A percentile compares a stretch with the other conserved stretches of the same genome.
These are phyloP conservation scores for Ceriops zippeliana DNA, from an alignment of 345 rosid genomes.

Conservation along the genomic window DNA sequence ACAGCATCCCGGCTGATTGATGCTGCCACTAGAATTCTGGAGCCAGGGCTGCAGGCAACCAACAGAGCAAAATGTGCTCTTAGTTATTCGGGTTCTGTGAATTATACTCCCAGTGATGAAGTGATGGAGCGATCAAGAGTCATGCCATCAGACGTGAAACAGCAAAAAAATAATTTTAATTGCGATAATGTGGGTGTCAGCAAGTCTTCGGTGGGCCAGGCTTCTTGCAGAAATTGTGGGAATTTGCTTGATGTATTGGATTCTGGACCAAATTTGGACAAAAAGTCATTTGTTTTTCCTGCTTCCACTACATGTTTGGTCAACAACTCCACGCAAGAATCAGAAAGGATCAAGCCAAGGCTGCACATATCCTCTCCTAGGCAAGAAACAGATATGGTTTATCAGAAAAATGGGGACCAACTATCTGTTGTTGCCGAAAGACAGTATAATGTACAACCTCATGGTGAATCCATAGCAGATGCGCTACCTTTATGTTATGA, in stretches of 20 bases:
- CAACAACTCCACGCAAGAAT: slow-evolving; percentile 20
- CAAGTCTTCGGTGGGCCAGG: slow-evolving; percentile 32
- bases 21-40: slow-evolving; percentile 82
- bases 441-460: slow-evolving; percentile 14
- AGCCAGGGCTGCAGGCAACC: slow-evolving; percentile 76
- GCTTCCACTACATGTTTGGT: slow-evolving; percentile 20
- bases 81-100: slow-evolving; percentile 37
- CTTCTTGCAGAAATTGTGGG: slow-evolving; percentile 68
- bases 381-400: slow-evolving; percentile 33
- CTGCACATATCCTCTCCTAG: slow-evolving; percentile 11
- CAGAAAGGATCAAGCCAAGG: slow-evolving; percentile 29
- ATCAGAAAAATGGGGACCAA: slow-evolving; percentile 34
- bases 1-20: slow-evolving; percentile 68
- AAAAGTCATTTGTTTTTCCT: slow-evolving; percentile 21
- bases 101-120: slow-evolving; percentile 21
- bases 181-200: slow-evolving; percentile 15
- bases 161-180: slow-evolving; percentile 7
- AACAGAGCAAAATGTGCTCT: slow-evolving; percentile 52
- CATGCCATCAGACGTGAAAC: slow-evolving; percentile 32
- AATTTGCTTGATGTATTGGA: slow-evolving; percentile 49
- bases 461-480: slow-evolving; percentile 20
- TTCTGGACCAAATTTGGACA: slow-evolving; percentile 27
- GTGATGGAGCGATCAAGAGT: slow-evolving; percentile 27
- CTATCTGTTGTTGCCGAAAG: slow-evolving; percentile 16
- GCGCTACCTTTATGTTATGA: slow-evolving; percentile 26